These are phyloP conservation scores for Kwoniella shivajii DNA, from an alignment of 1,284 basidiomycete species.

Conservation along the genomic window DNA sequence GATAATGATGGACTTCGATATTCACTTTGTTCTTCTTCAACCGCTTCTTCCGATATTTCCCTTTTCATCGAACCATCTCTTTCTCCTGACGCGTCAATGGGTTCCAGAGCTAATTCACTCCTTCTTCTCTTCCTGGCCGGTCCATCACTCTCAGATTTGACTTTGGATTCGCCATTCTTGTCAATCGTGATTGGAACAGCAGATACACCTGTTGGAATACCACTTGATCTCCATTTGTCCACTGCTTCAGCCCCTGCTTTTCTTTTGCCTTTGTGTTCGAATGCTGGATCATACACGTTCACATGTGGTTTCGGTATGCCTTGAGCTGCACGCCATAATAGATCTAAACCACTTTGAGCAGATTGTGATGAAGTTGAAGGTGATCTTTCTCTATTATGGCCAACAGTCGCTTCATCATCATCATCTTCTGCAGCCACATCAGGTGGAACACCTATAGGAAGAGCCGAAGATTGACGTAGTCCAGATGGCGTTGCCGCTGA, in stretches of 20 bases:
- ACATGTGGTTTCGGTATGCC: slow-evolving; percentile 1
- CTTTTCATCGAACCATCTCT: slow-evolving; percentile 4
- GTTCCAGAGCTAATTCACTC: slow-evolving; percentile 34
- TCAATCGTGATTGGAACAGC: no score
- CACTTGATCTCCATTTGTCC: slow-evolving; percentile 47
- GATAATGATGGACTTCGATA: neutral
- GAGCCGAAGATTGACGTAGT: slow-evolving; percentile 16
- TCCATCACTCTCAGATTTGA: neutral
- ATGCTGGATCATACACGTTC: slow-evolving; percentile 5
- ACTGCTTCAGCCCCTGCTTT: slow-evolving; percentile 50
- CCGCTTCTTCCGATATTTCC: slow-evolving; percentile 8
- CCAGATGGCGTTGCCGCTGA: slow-evolving; percentile 26
- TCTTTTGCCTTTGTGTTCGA: slow-evolving; percentile 41
- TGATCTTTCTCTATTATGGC: slow-evolving; percentile 38
- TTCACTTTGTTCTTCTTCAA: slow-evolving; percentile 3
- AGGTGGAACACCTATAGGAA: slow-evolving; percentile 22
- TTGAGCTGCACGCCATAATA: slow-evolving; percentile 41
- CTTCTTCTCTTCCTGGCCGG: slow-evolving; percentile 44
- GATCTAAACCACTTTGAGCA: slow-evolving; percentile 42
- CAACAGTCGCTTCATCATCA: slow-evolving; percentile 47
- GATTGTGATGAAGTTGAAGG: slow-evolving; percentile 44
- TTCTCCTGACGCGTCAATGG: slow-evolving; percentile 24
- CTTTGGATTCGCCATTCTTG: neutral
- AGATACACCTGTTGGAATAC: slow-evolving; percentile 36
- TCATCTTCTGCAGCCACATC: slow-evolving; percentile 37